Evolutionary conservation across 257 asterid genomes (phyloP).

Genomic region (Nicotiana undulata): DNA sequence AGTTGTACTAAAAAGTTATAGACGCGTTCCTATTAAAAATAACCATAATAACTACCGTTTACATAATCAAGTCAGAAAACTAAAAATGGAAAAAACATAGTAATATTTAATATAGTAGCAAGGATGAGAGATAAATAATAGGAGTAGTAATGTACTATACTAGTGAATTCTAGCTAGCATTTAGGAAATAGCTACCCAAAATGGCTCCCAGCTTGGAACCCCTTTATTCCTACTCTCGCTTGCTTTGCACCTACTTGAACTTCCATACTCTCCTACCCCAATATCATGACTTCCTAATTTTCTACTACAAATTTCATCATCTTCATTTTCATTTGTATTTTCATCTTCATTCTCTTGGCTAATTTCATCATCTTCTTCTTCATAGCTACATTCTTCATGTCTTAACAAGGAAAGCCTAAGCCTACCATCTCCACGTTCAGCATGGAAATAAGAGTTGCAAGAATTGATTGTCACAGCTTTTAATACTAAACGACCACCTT

Average conservation of each 20-base stretch:
- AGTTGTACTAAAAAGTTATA: neutral
- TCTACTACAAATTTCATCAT: slow-evolving; percentile 11
- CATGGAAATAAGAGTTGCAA: slow-evolving; percentile 23
- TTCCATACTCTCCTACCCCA: slow-evolving; percentile 28
- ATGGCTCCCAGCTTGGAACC: slow-evolving; percentile 32
- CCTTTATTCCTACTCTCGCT: slow-evolving; percentile 30
- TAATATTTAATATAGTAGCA: neutral
- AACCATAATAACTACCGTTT: slow-evolving; percentile 42
- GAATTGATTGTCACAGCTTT: slow-evolving; percentile 35
- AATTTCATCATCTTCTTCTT: neutral
- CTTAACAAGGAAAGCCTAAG: slow-evolving; percentile 43
- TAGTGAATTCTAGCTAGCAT: neutral
- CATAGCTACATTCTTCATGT: neutral
- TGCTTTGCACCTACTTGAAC: slow-evolving; percentile 52
- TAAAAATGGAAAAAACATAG: neutral
- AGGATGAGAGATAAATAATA: neutral
- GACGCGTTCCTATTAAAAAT: neutral
- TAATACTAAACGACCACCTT: slow-evolving; percentile 62
- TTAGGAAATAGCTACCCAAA: slow-evolving; percentile 58
- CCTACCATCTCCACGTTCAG: slow-evolving; percentile 64
- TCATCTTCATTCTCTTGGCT: neutral
- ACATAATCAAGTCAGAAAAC: neutral
- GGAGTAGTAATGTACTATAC: no score
- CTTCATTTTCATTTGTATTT: neutral
- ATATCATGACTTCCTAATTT: slow-evolving; percentile 19